Evolutionary conservation across 2,329 filamentous ascomycete species (phyloP), one percentile per base, ranked within the genome.

Genomic region (Fusarium tuaranense): DNA sequence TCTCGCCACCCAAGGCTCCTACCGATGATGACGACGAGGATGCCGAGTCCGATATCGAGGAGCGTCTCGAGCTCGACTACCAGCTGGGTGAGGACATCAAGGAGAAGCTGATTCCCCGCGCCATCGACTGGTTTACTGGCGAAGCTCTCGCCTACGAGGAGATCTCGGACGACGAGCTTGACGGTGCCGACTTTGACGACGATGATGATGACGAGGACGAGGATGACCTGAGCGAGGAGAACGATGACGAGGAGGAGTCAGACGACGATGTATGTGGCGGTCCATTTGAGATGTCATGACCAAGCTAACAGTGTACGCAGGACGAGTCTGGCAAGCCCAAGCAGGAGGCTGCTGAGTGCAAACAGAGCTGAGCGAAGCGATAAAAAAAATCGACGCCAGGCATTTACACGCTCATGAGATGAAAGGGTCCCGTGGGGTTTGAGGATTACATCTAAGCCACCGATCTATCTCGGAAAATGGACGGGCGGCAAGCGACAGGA

Each of bases 51-150:
- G 97, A 99, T 83, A 97, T 99, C 63, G 97, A 99, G 88, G 95
- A 98, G 86, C 95, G 97, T 75, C 91, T 99, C 67, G 97, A 99
- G 88, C 92, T 99, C 63, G 97, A 99, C 86, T 99, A 98, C 85
- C 96, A 98, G 87, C 92, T 99, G 53, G 97, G 97, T 77, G 97
- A 99, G 88, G 97, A 99, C 82, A 98, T 99, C 87, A 99, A 99
- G 88, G 97, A 99, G 90, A 99, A 99, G 88, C 90, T 99, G 76
- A 99, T 99, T 78, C 97, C 97, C 75, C 95, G 96, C 78, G 97
- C 97, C 68, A 97, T 99, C 80, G 97, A 99, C 86, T 99, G 97
- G 97, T 99, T 99, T 85, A 99, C 97, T 63, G 97, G 97, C 68
- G 97, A 99, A 87, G 97, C 97, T 78, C 92, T 99, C 74, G 95